Percentiles rank a stretch among this genome's conserved stretches.
Conservation (phyloP, 2,329 filamentous ascomycete species). For the Fusarium robinianum region DNA sequence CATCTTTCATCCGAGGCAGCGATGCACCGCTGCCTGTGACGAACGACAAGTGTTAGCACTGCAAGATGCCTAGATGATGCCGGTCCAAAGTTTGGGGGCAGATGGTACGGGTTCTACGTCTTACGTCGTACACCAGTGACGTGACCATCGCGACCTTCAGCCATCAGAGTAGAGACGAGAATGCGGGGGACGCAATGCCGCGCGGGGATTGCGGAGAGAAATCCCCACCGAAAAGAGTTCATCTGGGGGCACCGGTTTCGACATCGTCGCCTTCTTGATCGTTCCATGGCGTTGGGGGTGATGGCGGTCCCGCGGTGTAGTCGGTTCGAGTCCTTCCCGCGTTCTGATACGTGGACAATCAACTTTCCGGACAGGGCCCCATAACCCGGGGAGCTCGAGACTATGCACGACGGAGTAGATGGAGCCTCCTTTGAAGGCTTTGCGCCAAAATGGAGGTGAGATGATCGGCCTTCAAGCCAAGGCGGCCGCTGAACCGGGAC, state of each 20-base stretch:
- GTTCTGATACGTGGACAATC: conserved; percentile 30
- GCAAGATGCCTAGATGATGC: conserved; percentile 14
- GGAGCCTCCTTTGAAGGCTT: conserved; percentile 23
- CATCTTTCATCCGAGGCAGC: conserved; percentile 8
- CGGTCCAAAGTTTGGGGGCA: conserved; percentile 22
- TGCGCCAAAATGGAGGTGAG: conserved; percentile 15
- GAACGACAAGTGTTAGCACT: conserved; percentile 3
- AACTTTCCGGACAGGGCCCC: conserved; percentile 20
- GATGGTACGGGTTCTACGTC: conserved; percentile 13
- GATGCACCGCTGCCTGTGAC: conserved; percentile 7
- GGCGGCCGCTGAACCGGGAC: conserved; percentile 16
- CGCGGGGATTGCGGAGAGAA: conserved; percentile 31
- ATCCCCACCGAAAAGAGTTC: conserved; percentile 26
- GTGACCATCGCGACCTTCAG: conserved; percentile 8
- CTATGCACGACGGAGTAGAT: conserved; percentile 9
- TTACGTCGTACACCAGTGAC: conserved; percentile 1
- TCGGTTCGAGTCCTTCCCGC: neutral
- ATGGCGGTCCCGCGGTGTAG: conserved; percentile 2
- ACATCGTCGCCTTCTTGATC: conserved; percentile 8
- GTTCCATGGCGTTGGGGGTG: conserved; percentile 8
- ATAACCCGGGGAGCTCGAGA: conserved; percentile 8
- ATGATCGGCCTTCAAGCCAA: conserved; percentile 27
- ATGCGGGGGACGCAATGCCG: conserved; percentile 30
- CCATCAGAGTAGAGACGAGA: conserved; percentile 13
- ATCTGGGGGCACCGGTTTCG: conserved; percentile 7